These are phyloP conservation scores for Bolboschoenoplectus hybrid DNA, from an alignment of 202 grass and related monocot species.

Conservation along the genomic window DNA sequence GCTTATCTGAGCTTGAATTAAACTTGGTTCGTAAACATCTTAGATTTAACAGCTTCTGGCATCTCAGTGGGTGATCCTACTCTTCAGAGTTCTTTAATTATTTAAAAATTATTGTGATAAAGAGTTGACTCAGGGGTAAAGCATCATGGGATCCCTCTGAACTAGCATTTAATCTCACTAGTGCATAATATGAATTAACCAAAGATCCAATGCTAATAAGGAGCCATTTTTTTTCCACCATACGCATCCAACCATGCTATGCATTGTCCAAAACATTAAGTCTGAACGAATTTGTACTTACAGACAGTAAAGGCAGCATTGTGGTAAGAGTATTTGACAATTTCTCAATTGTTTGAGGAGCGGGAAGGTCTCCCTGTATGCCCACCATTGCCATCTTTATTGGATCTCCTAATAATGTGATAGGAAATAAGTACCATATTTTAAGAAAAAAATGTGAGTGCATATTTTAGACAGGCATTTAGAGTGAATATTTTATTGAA, in stretches of 20 bases:
- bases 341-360: conserved; percentile 64
- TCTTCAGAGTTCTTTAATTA: background rate
- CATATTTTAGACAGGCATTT: too few relatives aligned
- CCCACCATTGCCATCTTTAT: conserved; percentile 86
- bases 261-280: background rate
- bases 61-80: background rate
- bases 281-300: conserved; percentile 40
- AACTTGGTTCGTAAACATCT: background rate
- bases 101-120: background rate
- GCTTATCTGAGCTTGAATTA: background rate
- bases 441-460: conserved; percentile 14
- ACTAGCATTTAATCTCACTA: background rate
- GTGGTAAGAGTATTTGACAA: conserved; percentile 77
- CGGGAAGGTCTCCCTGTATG: conserved; percentile 63
- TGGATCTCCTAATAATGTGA: conserved; percentile 60
- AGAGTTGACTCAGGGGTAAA: background rate
- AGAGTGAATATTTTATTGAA: background rate
- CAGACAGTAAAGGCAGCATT: conserved; percentile 84
- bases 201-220: background rate
- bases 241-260: background rate
- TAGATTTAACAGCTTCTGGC: background rate
- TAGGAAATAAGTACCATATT: background rate
- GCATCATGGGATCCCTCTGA: background rate
- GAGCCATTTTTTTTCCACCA: background rate
- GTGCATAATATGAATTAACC: background rate